Evolutionary conservation across 495 filamentous ascomycete species (phyloP), one percentile per base, ranked within the genome.

Genomic region (Physcia stellaris): DNA sequence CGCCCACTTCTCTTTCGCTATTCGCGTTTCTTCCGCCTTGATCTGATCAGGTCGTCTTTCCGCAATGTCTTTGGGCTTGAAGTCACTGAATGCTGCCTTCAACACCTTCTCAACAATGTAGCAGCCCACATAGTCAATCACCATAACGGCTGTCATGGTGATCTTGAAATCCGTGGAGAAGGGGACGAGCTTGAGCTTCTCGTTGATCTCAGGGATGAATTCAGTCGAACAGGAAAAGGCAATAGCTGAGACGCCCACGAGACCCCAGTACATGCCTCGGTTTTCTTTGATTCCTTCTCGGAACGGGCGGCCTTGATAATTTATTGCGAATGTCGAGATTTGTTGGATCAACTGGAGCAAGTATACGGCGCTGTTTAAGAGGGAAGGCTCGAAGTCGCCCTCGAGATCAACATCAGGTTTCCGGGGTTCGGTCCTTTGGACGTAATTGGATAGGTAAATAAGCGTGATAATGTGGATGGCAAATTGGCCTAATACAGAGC

Each of bases 291-390:
- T 85, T 6, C 80, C 80, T 60, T 99, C 90, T 40, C 90, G 81
- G 77, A 99, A 99, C 3, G 90, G 90, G 17, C 90, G 81, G 39
- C 90, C 90, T 58, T 99, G 90, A 64, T 99, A 99, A 67, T 99
- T 99, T 71, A 96, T 90, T 26, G 90, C 87, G 53, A 99, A 99
- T 6, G 90, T 99, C 9, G 90, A 96, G 53, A 99, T 94, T 54
- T 99, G 92, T 59, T 99, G 90, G 61, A 99, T 96, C 31, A 99
- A 73, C 52, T 96, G 92, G 2, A 99, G 75, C 30, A 99, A 83
- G 62, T 99, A 99, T 50, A 99, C 83, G 37, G 92, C 90, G 42
- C 77, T 84, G 67, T 99, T 99, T 53, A 99, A 77, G 9, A 99
- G 73, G 4, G 86, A 94, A 4, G 92, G 92, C 40, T 77, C 61